Base-by-base conservation (phyloP, 140 eudicot species). In the Anethum foeniculum region DNA sequence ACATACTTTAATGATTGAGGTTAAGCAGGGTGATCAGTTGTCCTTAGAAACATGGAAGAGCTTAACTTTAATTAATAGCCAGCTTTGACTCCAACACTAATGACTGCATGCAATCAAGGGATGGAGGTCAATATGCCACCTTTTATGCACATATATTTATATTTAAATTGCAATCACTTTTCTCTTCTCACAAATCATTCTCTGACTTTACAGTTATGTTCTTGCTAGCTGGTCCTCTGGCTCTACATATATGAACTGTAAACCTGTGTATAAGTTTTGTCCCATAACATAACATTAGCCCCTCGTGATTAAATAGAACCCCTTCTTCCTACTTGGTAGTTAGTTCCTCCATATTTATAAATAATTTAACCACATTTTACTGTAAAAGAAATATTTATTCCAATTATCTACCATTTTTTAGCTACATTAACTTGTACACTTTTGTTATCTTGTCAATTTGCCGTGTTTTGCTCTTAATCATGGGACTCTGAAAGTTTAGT, bases 131-230 rank as follows among this genome's bases (percentile, higher is more conserved):
- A 71, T 19, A 71, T 71, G 76, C 76, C 76, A 38, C 76, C 49
- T 71, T 30, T 71, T 71, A 13, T 67, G 38, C 38, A 30, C 39
- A 25, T 28, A 25, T 28, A 11, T 14, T 38, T 13, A 28, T 32
- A 30, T 13, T 47, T 32, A 30, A 14, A 18, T 32, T 41, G 21
- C 77, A 80, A 71, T 75, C 88, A 79, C 86, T 85, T 67, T 69
- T 67, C 12, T 43, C 6, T 60, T 60, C 69, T 62, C 68, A 64
- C 72, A 82, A 79, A 83, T 85, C 79, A 82, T 82, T 82, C 78
- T 65, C 80, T 52, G 82, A 85, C 88, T 85, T 85, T 85, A 85
- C 85, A 82, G 88, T 74, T 79, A 85, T 81, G 83, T 32, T 64
- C 60, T 25, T 48, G 88, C 88, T 81, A 80, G 46, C 72, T 60